These are phyloP conservation scores for Irineochytrium annulatum DNA, from an alignment of 192 early-diverging fungal species.

Conservation along the genomic window DNA sequence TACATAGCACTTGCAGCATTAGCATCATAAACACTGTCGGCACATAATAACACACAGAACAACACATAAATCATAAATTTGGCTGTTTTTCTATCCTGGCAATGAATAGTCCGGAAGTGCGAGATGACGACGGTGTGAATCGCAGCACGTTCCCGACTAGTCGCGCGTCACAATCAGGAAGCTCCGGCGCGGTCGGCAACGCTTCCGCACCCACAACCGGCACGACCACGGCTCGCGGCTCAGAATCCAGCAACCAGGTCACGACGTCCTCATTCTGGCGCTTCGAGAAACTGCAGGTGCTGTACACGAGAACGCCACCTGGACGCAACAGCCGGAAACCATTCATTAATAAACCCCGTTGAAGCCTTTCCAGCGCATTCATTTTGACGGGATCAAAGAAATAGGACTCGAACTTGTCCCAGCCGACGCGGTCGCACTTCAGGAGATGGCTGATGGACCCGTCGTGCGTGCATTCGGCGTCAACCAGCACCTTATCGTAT, in stretches of 20 bases:
- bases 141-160: conserved; percentile 48
- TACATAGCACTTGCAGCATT: no score
- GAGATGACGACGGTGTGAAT: conserved; percentile 62
- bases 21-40: no score
- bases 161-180: conserved; percentile 15
- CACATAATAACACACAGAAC: no score
- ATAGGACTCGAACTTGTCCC: conserved; percentile 74
- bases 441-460: conserved; percentile 62
- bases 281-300: conserved; percentile 40
- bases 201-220: conserved; percentile 37
- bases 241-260: conserved; percentile 64
- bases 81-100: conserved; percentile 65
- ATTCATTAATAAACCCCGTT: conserved; percentile 38
- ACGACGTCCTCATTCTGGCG: conserved; percentile 86
- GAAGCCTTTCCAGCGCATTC: conserved; percentile 57
- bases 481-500: conserved; percentile 69
- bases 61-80: neutral
- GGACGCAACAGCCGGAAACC: conserved; percentile 70
- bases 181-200: conserved; percentile 27
- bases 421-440: conserved; percentile 75
- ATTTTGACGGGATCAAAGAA: conserved; percentile 64
- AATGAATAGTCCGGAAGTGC: conserved; percentile 78
- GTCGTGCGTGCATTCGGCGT: conserved; percentile 88
- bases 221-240: conserved; percentile 50
- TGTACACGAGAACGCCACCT: conserved; percentile 84